Evolutionary conservation across 2,329 filamentous ascomycete genomes (phyloP), one percentile per base, ranked within the genome.

Genomic region (Aspergillus ibericus): DNA sequence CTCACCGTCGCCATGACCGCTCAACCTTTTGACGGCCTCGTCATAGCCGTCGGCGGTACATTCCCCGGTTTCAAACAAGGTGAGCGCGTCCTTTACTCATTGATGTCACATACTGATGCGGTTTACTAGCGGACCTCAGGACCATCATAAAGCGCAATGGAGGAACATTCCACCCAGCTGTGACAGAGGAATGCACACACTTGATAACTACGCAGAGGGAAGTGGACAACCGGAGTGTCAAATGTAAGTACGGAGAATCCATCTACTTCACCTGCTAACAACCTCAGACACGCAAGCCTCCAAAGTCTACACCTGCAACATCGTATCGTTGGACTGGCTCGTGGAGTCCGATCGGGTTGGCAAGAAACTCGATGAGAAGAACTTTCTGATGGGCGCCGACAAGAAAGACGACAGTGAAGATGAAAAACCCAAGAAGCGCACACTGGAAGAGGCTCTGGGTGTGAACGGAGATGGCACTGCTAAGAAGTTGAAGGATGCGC

Each of bases 251-350:
- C 20, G 13, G 52, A 68, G 66, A 61, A 46, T 61, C 62, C 84
- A 56, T 74, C 76, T 59, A 36, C 12, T 79, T 20, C 83, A 81
- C 2, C 68, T 75, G 16, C 64, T 75, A 18, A 20, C 48, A 13
- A 16, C 10, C 4, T 13, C 40, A 76, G 74, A 72, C 53, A 63
- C 71, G 84, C 63, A 77, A 76, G 64, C 82, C 15, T 83, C 80
- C 4, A 70, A 77, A 9, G 64, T 77, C 12, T 76, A 80, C 34
- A 76, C 71, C 18, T 73, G 88, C 12, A 79, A 80, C 2, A 79
- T 91, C 47, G 81, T 91, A 25, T 78, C 74, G 9, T 70, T 87
- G 0, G 74, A 83, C 13, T 92, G 89, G 89, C 76, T 90, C 4
- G 62, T 83, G 1, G 81, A 86, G n/a, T 86, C 81, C 20, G 74